Conservation (phyloP, 805 yeast genomes). For the Pichia scutulata region DNA sequence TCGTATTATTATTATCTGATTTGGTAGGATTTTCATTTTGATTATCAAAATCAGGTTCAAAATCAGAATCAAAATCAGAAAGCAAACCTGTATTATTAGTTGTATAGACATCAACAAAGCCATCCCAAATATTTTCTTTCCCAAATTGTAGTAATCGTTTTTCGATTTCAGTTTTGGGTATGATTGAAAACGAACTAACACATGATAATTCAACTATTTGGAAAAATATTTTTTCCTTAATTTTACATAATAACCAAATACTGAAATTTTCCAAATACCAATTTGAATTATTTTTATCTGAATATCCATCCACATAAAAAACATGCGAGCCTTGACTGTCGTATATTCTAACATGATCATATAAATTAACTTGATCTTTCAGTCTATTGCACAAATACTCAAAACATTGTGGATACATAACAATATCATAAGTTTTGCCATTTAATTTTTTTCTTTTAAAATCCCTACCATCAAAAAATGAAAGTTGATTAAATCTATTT, state of each 20-base stretch:
- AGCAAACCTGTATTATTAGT: too few relatives aligned
- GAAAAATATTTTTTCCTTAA: background rate
- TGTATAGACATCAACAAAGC: background rate
- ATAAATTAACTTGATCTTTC: background rate
- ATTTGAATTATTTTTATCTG: background rate
- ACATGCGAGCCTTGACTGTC: background rate
- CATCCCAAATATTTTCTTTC: background rate
- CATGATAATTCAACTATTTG: background rate
- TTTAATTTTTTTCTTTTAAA: background rate
- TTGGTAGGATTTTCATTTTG: too few relatives aligned
- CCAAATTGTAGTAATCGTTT: background rate
- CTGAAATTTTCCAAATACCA: background rate
- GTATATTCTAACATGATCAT: background rate
- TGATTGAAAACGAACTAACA: background rate
- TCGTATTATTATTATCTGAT: background rate
- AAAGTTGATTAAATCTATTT: background rate
- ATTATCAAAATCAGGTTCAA: background rate
- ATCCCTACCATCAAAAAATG: background rate
- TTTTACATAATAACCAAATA: background rate
- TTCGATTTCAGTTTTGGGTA: background rate
- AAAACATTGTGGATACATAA: background rate
- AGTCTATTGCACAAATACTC: background rate
- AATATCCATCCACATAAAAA: background rate
- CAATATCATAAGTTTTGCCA: slow-evolving; percentile 3
- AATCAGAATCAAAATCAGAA: too few relatives aligned